Base-by-base conservation (phyloP, 2,329 filamentous ascomycete species). In the Penicillium fuscoglaucum region DNA sequence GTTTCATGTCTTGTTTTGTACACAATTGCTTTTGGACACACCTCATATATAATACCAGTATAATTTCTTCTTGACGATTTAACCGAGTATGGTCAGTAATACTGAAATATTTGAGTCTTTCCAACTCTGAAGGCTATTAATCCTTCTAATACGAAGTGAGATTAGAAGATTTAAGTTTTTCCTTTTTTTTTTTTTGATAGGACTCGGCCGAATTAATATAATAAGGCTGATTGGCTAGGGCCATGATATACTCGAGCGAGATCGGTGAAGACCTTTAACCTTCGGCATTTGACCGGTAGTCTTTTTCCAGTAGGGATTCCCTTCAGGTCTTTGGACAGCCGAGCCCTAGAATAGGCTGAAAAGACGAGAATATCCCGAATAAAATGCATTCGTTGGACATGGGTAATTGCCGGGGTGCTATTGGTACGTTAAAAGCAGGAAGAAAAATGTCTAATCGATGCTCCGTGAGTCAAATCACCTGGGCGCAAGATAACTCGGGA, bases 1-100 rank as follows among this genome's bases (percentile, higher is more conserved):
- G 43, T 53, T 35, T 57, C 35, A 48, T 54, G 50, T 57, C 13
- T 57, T 57, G 21, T 47, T 53, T 47, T 57, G 55, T 57, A 57
- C 55, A 57, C 50, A 57, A n/a, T 57, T 54, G 17, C 37, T 54
- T 57, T 57, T 47, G 35, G 31, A 47, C 47, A 47, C 21, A 54
- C 21, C 39, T 43, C 26, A 57, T 28, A 57, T 35, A 46, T 48
- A 55, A 31, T 39, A 33, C 9, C 28, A 35, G 15, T 24, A 46
- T 37, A 40, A 57, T 45, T 28, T 55, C 19, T 43, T 44, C 24
- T 45, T 35, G 37, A 19, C n/a, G 33, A 40, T 46, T 33, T 10
- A 35, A 13, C 19, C 19, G 3, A n/a, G 5, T 28, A 17, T 12
- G 9, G 41, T 13, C 49, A 12, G 49, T 44, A 31, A 24, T 17